Percentiles rank a stretch among this genome's conserved stretches.
Evolutionary conservation across 768 basidiomycete genomes (phyloP).

Genomic region (Pisolithus marmoratus): DNA sequence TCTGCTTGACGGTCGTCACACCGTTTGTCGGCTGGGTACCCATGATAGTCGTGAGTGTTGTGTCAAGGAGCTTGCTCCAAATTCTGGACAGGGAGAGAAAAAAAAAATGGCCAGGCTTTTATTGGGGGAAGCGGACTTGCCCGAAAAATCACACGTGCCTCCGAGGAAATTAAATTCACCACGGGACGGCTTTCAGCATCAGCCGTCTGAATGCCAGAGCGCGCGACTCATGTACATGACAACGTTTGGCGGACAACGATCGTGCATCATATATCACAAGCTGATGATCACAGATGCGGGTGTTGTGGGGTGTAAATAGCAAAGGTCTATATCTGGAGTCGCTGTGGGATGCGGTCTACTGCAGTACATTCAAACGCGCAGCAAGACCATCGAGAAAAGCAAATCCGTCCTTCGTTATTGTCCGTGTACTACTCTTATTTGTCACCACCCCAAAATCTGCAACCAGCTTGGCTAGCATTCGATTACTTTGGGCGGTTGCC

Average conservation of each 20-base stretch:
- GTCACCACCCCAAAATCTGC: conserved; percentile 67
- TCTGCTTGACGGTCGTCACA: conserved; percentile 44
- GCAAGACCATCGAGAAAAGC: conserved; percentile 61
- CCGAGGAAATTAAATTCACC: too few relatives aligned
- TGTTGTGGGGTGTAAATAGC: too few relatives aligned
- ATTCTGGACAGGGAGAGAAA: not conserved
- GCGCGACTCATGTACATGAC: not conserved
- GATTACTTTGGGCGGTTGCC: conserved; percentile 42
- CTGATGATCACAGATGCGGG: too few relatives aligned
- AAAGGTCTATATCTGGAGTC: too few relatives aligned
- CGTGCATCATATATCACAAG: too few relatives aligned
- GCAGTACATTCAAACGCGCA: conserved; percentile 38
- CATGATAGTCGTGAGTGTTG: conserved; percentile 17
- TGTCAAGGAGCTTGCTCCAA: conserved; percentile 5
- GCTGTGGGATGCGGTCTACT: not conserved
- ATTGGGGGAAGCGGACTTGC: conserved; percentile 25
- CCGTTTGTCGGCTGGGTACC: conserved; percentile 8
- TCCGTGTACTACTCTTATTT: conserved; percentile 61
- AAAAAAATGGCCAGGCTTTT: conserved; percentile 12
- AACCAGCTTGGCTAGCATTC: conserved; percentile 57
- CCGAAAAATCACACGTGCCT: conserved; percentile 25
- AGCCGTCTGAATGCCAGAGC: not conserved
- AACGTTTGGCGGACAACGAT: not conserved
- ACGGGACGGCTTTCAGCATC: too few relatives aligned
- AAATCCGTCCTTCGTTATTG: conserved; percentile 74